These are phyloP conservation scores for Penicillium mononematosum DNA, from an alignment of 495 filamentous ascomycete genomes.

Conservation along the genomic window DNA sequence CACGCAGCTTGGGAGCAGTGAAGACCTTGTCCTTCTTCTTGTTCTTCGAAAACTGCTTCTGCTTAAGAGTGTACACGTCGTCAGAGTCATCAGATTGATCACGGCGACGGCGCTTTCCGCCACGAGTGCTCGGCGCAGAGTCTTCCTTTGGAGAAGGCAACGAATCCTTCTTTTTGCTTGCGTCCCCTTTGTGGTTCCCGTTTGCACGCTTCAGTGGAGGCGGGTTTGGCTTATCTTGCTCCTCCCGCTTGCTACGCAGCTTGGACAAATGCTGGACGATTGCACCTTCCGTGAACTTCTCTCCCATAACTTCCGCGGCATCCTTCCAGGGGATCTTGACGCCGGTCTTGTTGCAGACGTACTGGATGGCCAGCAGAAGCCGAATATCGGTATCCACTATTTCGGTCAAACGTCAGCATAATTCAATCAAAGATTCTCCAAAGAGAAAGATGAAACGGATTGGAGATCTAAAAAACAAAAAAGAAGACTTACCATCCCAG, in stretches of 20 bases:
- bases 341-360: conserved; percentile 33
- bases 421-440: not conserved
- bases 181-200: not conserved
- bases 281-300: conserved; percentile 40
- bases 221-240: conserved; percentile 35
- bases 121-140: not conserved
- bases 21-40: not conserved
- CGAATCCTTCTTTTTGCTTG: not conserved
- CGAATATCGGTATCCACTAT: conserved; percentile 43
- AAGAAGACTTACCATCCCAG: conserved; percentile 43
- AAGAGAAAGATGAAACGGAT: not conserved
- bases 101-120: not conserved
- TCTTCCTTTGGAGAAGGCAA: not conserved
- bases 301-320: conserved; percentile 37
- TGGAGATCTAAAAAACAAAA: not conserved
- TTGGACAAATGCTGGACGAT: conserved; percentile 52
- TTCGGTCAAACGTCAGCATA: not conserved
- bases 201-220: conserved; percentile 32
- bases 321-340: conserved; percentile 44
- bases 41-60: not conserved
- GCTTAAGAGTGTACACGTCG: not conserved
- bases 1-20: not conserved
- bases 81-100: not conserved
- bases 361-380: conserved; percentile 45
- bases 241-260: conserved; percentile 35